A percentile compares a stretch with the other conserved stretches of the same genome.
phyloP scores from a whole-genome alignment of 495 filamentous ascomycete genomes.

The Barbatosphaeria neglecta region DNA sequence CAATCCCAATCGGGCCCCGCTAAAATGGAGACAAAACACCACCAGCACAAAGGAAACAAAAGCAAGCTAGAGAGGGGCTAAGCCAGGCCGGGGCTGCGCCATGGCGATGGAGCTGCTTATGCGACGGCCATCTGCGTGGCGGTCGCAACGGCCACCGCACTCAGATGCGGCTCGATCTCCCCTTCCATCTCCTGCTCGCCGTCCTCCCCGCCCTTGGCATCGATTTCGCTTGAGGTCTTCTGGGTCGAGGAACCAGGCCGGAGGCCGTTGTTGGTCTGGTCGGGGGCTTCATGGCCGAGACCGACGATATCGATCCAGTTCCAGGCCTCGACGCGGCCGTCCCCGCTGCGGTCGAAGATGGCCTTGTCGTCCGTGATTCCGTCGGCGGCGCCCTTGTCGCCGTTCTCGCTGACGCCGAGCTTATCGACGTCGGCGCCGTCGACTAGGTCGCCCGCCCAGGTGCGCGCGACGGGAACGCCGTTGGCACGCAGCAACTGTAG shows the following conservation, averaged over 20 bases:
- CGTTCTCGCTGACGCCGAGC: constrained; percentile 2
- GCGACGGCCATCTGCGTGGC: not conserved
- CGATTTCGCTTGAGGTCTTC: not conserved
- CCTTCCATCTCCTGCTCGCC: constrained; percentile 27
- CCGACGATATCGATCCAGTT: constrained; percentile 32
- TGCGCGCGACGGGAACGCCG: constrained; percentile 39
- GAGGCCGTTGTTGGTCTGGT: constrained; percentile 11
- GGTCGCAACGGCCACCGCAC: not conserved
- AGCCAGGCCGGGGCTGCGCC: not conserved
- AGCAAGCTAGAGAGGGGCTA: too few relatives aligned
- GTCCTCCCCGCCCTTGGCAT: constrained; percentile 11
- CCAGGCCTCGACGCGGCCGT: constrained; percentile 17
- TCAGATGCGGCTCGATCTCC: constrained; percentile 24
- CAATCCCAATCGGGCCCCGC: too few relatives aligned
- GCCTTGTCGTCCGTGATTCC: constrained; percentile 21
- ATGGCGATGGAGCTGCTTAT: not conserved
- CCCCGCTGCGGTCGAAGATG: constrained; percentile 22
- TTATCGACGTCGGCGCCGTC: constrained; percentile 17
- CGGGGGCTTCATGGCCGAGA: constrained; percentile 16
- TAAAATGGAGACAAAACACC: too few relatives aligned
- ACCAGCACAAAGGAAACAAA: too few relatives aligned
- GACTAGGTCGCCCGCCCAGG: constrained; percentile 36
- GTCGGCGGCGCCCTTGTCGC: constrained; percentile 2
- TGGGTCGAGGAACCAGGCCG: not conserved
- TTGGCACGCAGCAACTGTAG: constrained; percentile 47